Base-by-base conservation (phyloP, 768 basidiomycete species). In the Rhizopogon vesiculosus region DNA sequence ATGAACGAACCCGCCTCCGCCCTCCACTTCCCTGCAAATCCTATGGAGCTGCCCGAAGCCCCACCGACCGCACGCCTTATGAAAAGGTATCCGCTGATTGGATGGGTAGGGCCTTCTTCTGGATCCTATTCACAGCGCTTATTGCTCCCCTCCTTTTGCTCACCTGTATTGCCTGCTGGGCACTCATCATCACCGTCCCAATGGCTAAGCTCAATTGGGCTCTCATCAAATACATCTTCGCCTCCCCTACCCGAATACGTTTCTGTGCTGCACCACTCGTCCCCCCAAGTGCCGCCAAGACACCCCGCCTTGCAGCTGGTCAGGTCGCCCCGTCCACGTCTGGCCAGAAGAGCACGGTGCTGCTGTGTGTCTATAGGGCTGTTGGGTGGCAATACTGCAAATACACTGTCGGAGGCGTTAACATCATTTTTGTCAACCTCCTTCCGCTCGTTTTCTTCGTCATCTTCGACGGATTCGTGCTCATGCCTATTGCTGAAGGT, bases 131-230 rank as follows among this genome's bases (percentile, higher is more conserved):
- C 68, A 70, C 83, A 60, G 74, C 77, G 59, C 75, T 97, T 66
- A 87, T 99, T 63, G 89, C 93, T 1, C 97, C 97, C 6, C 74
- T 93, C 59, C 86, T 98, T 81, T 79, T 97, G 53, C 54, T 89
- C 58, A 91, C 93, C 29, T 97, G 93, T 69, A 64, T 91, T 59
- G 74, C 93, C 51, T 98, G 97, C 74, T 99, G 95, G 94, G 93
- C 80, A n/a, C 78, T 93, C 57, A 86, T 99, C 57, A 79, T 99
- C 67, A 91, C 95, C 55, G 90, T 99, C 60, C 97, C 97, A 3
- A 99, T 99, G 97, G 97, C 95, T 33, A 96, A 89, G 69, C 80
- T 99, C 50, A 92, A 86, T 62, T 98, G 96, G 96, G 91, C 85
- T n/a, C 80, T 99, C 43, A 79, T 98, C 66, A 85, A 86, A 45